Evolutionary conservation across 768 basidiomycete species (phyloP).

Genomic region (Agaricus subrufescens): DNA sequence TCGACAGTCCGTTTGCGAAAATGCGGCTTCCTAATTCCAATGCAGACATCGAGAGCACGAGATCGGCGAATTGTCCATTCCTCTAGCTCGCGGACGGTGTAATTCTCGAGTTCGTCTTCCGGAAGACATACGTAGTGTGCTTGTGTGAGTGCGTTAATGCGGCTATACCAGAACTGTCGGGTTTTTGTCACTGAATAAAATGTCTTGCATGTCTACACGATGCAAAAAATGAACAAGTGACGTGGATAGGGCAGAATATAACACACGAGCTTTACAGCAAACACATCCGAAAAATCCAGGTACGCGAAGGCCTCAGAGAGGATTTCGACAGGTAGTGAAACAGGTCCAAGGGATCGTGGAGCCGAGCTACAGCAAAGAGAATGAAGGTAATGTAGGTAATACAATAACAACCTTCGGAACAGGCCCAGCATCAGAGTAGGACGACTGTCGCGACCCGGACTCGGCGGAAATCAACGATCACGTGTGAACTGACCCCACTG

Average conservation of each 20-base stretch:
- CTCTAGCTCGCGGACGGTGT: not conserved
- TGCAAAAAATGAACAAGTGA: constrained; percentile 24
- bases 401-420: not conserved
- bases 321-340: not conserved
- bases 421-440: not conserved
- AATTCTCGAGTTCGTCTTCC: not conserved
- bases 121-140: not conserved
- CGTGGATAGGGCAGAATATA: constrained; percentile 18
- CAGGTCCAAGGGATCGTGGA: not conserved
- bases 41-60: not conserved
- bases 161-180: not conserved
- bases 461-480: no score
- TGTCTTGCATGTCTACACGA: constrained; percentile 50
- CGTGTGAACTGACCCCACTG: no score
- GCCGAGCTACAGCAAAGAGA: no score
- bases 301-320: not conserved
- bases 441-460: no score
- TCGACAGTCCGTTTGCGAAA: not conserved
- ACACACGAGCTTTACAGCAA: not conserved
- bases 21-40: not conserved
- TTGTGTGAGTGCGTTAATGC: not conserved
- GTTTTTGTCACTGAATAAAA: not conserved
- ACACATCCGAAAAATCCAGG: not conserved
- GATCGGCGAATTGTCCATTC: not conserved
- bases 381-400: not conserved